Conservation (phyloP, 495 filamentous ascomycete species). For the Pyrenula aspistea region DNA sequence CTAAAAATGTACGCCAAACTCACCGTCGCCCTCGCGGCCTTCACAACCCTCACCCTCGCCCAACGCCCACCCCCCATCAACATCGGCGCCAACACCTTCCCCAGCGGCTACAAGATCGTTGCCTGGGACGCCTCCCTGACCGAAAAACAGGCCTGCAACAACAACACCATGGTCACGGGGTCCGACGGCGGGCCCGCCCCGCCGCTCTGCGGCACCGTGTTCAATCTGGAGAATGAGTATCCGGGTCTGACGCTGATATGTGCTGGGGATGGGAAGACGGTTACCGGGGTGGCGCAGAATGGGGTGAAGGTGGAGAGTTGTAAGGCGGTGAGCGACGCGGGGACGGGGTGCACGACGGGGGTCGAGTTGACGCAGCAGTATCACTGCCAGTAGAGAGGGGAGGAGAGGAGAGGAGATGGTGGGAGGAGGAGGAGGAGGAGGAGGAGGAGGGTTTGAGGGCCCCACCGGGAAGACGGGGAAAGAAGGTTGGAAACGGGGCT, state of each 20-base stretch:
- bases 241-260: not conserved
- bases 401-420: not conserved
- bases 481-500: no score
- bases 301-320: not conserved
- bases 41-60: not conserved
- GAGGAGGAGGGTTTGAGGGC: no score
- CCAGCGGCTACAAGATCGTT: not conserved
- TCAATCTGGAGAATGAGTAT: not conserved
- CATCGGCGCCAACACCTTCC: not conserved
- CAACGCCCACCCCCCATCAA: not conserved
- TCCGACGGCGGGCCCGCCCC: not conserved
- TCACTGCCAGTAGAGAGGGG: not conserved
- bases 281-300: not conserved
- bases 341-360: not conserved
- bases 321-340: not conserved
- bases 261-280: not conserved
- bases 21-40: not conserved
- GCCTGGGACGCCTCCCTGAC: not conserved
- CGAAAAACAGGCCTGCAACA: not conserved
- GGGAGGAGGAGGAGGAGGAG: no score
- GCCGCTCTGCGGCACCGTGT: not conserved
- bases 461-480: no score
- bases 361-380: not conserved
- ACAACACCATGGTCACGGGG: not conserved
- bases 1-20: conserved; percentile 1